Conservation (phyloP, 2,329 filamentous ascomycete species). For the Fusarium sublunatum region DNA sequence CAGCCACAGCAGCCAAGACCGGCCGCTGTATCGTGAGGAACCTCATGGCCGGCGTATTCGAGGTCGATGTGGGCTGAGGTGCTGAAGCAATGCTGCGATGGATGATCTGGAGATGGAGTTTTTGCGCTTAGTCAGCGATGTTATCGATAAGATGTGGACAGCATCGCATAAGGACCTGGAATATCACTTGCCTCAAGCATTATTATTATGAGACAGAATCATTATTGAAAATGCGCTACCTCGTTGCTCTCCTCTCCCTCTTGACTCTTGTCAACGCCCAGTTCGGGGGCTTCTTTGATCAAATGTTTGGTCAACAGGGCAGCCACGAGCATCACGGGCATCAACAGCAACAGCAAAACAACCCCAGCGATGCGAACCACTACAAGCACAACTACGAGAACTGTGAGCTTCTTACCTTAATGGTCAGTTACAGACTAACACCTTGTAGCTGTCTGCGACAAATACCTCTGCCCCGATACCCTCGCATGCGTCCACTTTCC, state of each 20-base stretch:
- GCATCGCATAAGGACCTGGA: constrained; percentile 24
- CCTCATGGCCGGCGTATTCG: constrained; percentile 55
- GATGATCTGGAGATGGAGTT: constrained; percentile 42
- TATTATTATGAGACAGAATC: too few species aligned
- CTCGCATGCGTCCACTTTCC: constrained; percentile 96
- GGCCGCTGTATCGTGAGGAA: constrained; percentile 61
- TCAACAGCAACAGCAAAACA: constrained; percentile 79
- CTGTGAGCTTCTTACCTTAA: constrained; percentile 60
- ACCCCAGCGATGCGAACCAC: constrained; percentile 82
- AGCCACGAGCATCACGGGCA: constrained; percentile 55
- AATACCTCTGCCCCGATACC: constrained; percentile 94
- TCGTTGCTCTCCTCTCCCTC: constrained; percentile 66
- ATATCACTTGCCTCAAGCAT: too few species aligned
- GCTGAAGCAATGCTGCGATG: constrained; percentile 32
- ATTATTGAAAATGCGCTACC: constrained; percentile 47
- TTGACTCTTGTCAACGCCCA: constrained; percentile 76
- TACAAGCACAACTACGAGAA: constrained; percentile 78
- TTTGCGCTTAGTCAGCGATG: constrained; percentile 46
- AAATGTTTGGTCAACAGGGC: constrained; percentile 81
- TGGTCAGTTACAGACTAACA: constrained; percentile 16
- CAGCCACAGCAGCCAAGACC: constrained; percentile 54
- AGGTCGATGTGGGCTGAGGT: constrained; percentile 51
- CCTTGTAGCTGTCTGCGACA: constrained; percentile 79
- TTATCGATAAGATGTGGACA: constrained; percentile 50
- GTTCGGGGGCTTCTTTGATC: constrained; percentile 93